These are phyloP conservation scores for Coffea humblotiana DNA, from an alignment of 305 asterid species.

Conservation along the genomic window DNA sequence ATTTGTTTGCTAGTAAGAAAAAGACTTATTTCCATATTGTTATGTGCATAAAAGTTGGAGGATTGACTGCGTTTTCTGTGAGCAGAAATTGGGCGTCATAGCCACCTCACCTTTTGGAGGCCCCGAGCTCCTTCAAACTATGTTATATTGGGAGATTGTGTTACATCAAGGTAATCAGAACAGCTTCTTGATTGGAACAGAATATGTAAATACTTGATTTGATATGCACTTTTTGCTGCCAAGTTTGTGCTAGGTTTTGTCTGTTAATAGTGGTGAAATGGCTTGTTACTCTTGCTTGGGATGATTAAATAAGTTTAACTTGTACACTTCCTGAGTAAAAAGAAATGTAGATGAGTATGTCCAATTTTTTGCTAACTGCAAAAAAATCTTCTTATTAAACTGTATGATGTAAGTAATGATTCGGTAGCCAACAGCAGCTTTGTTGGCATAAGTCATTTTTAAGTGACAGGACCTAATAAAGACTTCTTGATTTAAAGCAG, in stretches of 20 bases:
- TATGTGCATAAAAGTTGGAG: not conserved
- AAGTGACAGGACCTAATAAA: not conserved
- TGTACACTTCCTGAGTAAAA: not conserved
- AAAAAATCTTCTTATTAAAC: not conserved
- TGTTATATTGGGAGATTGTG: conserved; percentile 93
- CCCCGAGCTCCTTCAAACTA: conserved; percentile 97
- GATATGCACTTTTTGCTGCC: not conserved
- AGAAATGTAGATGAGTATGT: not conserved
- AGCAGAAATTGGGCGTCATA: conserved; percentile 74
- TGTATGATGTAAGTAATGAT: not conserved
- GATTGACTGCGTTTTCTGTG: conserved; percentile 32
- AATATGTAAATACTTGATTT: not conserved
- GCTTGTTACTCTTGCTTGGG: not conserved
- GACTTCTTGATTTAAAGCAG: not conserved
- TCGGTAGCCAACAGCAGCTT: not conserved
- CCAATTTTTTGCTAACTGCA: not conserved
- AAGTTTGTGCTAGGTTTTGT: not conserved
- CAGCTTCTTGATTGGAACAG: not conserved
- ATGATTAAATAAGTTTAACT: not conserved
- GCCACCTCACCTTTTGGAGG: conserved; percentile 97
- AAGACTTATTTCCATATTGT: not conserved
- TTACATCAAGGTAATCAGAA: conserved; percentile 80
- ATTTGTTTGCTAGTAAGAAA: not conserved
- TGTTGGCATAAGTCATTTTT: not conserved
- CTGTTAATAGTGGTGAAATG: not conserved